phyloP scores from a whole-genome alignment of 371 early-diverging fungal genomes.

The Mucor irregularis region DNA sequence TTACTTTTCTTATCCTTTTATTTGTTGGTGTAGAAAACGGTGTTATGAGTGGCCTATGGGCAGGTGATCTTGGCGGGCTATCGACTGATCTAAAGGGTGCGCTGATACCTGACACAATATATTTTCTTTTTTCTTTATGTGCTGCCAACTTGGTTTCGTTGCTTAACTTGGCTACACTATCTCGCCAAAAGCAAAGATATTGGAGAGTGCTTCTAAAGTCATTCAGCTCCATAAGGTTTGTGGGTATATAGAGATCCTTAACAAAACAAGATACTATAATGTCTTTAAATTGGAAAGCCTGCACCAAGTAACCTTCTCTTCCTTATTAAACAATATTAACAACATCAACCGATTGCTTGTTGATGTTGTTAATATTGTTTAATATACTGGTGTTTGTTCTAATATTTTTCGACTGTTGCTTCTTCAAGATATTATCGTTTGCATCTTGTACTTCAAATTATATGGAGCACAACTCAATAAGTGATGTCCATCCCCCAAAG shows the following conservation, averaged over 20 bases:
- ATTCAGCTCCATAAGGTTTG: conserved; percentile 13
- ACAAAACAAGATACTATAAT: conserved; percentile 3
- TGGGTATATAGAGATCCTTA: conserved; percentile 7
- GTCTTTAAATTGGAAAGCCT: conserved; percentile 12
- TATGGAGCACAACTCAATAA: conserved; percentile 13
- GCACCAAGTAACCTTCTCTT: conserved; percentile 12
- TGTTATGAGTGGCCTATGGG: neutral
- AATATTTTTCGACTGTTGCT: conserved; percentile 19
- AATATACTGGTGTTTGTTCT: conserved; percentile 15
- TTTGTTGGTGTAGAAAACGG: conserved; percentile 4
- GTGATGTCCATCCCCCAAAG: too few relatives aligned
- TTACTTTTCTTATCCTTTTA: conserved; percentile 8
- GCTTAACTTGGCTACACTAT: conserved; percentile 9
- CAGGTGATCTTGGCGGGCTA: conserved; percentile 12
- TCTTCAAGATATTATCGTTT: conserved; percentile 7
- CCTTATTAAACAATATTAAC: conserved; percentile 12
- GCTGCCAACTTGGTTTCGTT: conserved; percentile 13
- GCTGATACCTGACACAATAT: conserved; percentile 11
- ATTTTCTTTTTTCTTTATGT: conserved; percentile 14
- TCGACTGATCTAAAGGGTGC: neutral
- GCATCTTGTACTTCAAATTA: conserved; percentile 11
- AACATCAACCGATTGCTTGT: neutral
- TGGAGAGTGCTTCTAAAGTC: conserved; percentile 14
- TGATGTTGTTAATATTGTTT: conserved; percentile 14
- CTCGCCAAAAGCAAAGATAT: conserved; percentile 10